Evolutionary conservation across 148 eudicot genomes (phyloP).

Genomic region (Linanthus parryae): DNA sequence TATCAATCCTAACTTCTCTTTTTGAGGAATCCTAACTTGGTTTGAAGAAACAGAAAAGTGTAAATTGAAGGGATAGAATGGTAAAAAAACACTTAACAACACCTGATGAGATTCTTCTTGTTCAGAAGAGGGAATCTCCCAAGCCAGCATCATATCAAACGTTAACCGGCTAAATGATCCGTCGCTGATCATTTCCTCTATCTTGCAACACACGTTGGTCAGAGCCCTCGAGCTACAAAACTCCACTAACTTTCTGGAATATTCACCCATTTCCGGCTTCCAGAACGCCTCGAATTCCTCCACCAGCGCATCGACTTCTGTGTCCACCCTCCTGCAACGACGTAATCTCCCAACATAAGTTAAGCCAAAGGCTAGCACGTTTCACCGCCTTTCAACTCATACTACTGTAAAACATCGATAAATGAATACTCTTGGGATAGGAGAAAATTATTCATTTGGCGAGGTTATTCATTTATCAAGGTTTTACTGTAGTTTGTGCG

Average conservation of each 20-base stretch:
- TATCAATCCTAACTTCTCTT: no score
- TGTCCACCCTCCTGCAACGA: constrained; percentile 48
- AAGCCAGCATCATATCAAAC: constrained; percentile 93
- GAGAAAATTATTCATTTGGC: no score
- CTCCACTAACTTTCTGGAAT: constrained; percentile 66
- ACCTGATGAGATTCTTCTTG: constrained; percentile 54
- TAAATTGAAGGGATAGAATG: neutral
- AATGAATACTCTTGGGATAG: no score
- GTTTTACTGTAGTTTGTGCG: no score
- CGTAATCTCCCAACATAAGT: no score
- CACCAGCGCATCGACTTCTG: constrained; percentile 39
- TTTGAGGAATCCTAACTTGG: no score
- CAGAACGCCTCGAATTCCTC: constrained; percentile 51
- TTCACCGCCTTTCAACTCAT: no score
- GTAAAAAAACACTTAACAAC: neutral
- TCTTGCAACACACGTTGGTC: constrained; percentile 24
- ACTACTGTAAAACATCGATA: no score
- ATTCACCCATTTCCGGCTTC: constrained; percentile 49
- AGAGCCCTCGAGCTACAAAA: constrained; percentile 62
- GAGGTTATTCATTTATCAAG: no score
- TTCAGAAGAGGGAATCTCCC: constrained; percentile 59
- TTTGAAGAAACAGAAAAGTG: neutral
- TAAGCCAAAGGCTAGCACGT: no score
- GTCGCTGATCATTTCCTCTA: constrained; percentile 40
- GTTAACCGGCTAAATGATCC: constrained; percentile 72